phyloP scores from a whole-genome alignment of 345 rosid species.

The Eutrema yunnanense region DNA sequence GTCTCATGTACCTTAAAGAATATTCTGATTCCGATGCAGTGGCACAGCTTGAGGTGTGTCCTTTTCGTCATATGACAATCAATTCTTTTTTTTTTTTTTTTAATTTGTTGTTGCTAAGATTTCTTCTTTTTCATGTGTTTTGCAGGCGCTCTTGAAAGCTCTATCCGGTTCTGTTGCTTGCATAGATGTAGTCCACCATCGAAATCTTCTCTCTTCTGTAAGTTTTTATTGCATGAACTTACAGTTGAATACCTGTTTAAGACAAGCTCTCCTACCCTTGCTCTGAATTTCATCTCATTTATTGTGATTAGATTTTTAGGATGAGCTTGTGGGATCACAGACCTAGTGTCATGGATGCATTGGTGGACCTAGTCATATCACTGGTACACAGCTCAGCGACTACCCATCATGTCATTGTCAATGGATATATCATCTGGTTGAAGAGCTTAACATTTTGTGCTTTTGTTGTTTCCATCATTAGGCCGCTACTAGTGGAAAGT shows the following conservation, averaged over 20 bases:
- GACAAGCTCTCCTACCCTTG: not conserved
- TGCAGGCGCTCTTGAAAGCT: slow-evolving; percentile 53
- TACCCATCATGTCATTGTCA: not conserved
- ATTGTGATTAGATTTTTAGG: slow-evolving; percentile 43
- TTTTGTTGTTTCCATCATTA: slow-evolving; percentile 21
- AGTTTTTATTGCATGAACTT: slow-evolving; percentile 18
- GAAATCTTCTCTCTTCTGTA: slow-evolving; percentile 53
- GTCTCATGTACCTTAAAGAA: slow-evolving; percentile 42
- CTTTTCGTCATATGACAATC: not conserved
- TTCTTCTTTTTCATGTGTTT: not conserved
- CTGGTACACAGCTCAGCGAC: slow-evolving; percentile 37
- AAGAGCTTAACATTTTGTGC: not conserved
- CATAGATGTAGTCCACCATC: slow-evolving; percentile 46
- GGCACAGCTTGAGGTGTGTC: slow-evolving; percentile 62
- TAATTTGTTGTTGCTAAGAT: not conserved
- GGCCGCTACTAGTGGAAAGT: slow-evolving; percentile 67
- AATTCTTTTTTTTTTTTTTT: not conserved
- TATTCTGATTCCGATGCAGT: slow-evolving; percentile 45
- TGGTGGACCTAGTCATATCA: slow-evolving; percentile 48
- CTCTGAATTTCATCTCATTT: not conserved
- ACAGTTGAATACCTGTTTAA: not conserved
- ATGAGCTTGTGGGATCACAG: slow-evolving; percentile 70
- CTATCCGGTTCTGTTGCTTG: slow-evolving; percentile 60
- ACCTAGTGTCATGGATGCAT: slow-evolving; percentile 63
- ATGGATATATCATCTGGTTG: not conserved